Percentiles rank a stretch among this genome's conserved stretches.
Evolutionary conservation across 176 grass and related monocot species (phyloP).

Genomic region (Triticum timopheevii): DNA sequence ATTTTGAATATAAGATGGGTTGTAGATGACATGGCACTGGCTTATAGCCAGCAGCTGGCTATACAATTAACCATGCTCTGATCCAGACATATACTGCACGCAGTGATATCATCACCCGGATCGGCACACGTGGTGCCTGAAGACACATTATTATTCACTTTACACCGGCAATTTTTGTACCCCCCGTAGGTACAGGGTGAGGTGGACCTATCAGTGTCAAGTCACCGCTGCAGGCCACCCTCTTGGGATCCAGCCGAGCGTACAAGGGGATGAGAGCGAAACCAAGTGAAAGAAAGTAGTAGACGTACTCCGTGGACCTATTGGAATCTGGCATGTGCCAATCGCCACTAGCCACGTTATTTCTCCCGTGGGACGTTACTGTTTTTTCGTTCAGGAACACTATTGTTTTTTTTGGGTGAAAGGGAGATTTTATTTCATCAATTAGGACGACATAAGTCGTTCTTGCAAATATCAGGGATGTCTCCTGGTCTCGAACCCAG

Average conservation of each 20-base stretch:
- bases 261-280: not conserved
- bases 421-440: too few relatives aligned
- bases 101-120: not conserved
- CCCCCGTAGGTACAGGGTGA: not conserved
- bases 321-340: not conserved
- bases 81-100: not conserved
- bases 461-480: too few relatives aligned
- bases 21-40: too few relatives aligned
- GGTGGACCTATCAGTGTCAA: constrained; percentile 14
- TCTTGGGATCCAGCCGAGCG: constrained; percentile 26
- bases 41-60: too few relatives aligned
- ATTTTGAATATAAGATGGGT: too few relatives aligned
- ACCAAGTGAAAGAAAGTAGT: not conserved
- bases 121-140: not conserved
- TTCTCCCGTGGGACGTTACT: not conserved
- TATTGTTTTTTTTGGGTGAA: too few relatives aligned
- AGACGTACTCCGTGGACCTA: not conserved
- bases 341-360: not conserved
- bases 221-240: not conserved
- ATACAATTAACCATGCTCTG: too few relatives aligned
- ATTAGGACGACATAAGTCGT: too few relatives aligned
- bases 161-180: not conserved
- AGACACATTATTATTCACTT: not conserved
- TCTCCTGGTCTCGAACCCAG: too few relatives aligned
- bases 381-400: not conserved